These are phyloP conservation scores for Arachis monticola DNA, from an alignment of 331 rosid genomes.

Conservation along the genomic window DNA sequence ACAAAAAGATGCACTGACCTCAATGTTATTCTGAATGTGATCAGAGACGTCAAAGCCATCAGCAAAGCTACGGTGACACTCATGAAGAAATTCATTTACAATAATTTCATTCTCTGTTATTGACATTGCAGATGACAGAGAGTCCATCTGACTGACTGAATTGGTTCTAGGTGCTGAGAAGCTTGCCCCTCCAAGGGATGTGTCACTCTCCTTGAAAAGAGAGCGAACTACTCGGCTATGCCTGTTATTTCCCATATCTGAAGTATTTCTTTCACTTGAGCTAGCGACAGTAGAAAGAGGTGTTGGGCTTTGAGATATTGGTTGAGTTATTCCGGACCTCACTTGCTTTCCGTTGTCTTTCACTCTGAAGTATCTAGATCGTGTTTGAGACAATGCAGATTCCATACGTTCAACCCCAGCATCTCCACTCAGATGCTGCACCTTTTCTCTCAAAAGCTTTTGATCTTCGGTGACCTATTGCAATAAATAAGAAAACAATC, in stretches of 20 bases:
- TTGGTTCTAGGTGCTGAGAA: conserved; percentile 44
- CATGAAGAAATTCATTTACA: conserved; percentile 84
- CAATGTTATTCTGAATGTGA: conserved; percentile 55
- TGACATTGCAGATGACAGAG: conserved; percentile 46
- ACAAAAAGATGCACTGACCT: conserved; percentile 57
- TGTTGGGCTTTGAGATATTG: conserved; percentile 50
- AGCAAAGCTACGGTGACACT: conserved; percentile 51
- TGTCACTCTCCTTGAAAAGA: conserved; percentile 67
- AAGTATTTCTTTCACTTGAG: conserved; percentile 48
- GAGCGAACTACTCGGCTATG: conserved; percentile 71
- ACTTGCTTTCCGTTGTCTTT: conserved; percentile 61
- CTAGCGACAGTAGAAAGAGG: conserved; percentile 45
- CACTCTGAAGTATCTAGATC: conserved; percentile 65
- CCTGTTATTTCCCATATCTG: conserved; percentile 40
- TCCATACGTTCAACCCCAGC: conserved; percentile 92
- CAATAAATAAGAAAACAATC: conserved; percentile 18
- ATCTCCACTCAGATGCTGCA: conserved; percentile 83
- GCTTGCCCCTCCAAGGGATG: conserved; percentile 38
- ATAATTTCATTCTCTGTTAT: conserved; percentile 73
- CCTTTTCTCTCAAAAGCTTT: conserved; percentile 82
- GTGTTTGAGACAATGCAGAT: conserved; percentile 78
- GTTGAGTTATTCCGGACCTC: conserved; percentile 38
- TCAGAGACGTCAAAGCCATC: conserved; percentile 54
- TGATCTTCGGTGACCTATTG: conserved; percentile 76
- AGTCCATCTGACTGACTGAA: conserved; percentile 49